Conservation (phyloP, 441 rosid genomes). For the Pelargonium exstipulatum region DNA sequence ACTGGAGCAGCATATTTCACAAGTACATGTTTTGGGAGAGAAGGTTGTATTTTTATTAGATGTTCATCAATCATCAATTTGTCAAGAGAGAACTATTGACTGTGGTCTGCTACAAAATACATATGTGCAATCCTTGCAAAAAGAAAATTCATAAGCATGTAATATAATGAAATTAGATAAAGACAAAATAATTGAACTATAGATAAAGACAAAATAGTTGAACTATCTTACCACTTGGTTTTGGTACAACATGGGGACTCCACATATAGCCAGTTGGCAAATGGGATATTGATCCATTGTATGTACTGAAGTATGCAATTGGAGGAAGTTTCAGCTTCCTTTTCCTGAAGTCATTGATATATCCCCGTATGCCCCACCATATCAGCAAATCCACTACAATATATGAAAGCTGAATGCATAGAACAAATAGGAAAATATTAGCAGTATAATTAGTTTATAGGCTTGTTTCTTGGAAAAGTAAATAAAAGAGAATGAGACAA, state of each 20-base stretch:
- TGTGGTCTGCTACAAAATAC: background rate
- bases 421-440: conserved; percentile 16
- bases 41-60: background rate
- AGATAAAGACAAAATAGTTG: background rate
- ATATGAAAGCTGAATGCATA: conserved; percentile 70
- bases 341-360: conserved; percentile 88
- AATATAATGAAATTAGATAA: background rate
- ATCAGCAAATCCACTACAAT: conserved; percentile 85
- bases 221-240: conserved; percentile 65
- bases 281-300: conserved; percentile 90
- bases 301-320: conserved; percentile 90
- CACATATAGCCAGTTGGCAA: conserved; percentile 97
- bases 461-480: background rate
- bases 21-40: too few species aligned
- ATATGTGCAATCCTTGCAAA: background rate
- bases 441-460: conserved; percentile 4
- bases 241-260: conserved; percentile 96
- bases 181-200: background rate
- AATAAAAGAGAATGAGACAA: background rate
- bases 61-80: background rate
- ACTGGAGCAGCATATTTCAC: too few species aligned
- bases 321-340: conserved; percentile 77
- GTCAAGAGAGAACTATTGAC: background rate
- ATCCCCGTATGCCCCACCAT: conserved; percentile 96
- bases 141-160: background rate